Evolutionary conservation across 768 basidiomycete species (phyloP), one percentile per base, ranked within the genome.

Genomic region (Lactifluus subvellereus): DNA sequence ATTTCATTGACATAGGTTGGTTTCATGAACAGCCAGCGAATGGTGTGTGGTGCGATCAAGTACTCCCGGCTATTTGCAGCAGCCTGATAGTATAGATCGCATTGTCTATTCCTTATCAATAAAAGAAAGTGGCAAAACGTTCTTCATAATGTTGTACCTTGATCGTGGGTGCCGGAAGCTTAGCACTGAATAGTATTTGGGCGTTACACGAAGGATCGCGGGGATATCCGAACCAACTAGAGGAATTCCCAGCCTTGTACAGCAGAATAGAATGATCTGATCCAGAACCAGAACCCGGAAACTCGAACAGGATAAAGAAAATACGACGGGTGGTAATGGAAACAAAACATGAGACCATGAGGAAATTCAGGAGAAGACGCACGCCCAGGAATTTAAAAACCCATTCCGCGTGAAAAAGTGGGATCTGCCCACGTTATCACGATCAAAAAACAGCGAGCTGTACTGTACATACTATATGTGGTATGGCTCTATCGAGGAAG

Each of bases 251-350:
- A n/a, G 43, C 43, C 43, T 45, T 45, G 43, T 45, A 37, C 35
- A 40, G 14, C 27, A n/a, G 43, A 18, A 59, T 51, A 33, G 47
- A 59, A 42, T 20, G 40, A 42, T 59, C 49, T 42, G 49, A 58
- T 50, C 11, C 18, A 50, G 45, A 38, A 49, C 20, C 57, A 38
- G 35, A 22, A 16, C 27, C 57, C 35, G 37, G 57, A 58, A 58
- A 27, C 27, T 27, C 3, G 27, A 27, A 37, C 47, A 58, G 47
- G 57, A 58, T 49, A 49, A 48, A 58, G 10, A 37, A 10, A 37
- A 49, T 58, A 49, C 33, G 16, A 56, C 27, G 42, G n/a, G 37
- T 27, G 20, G 22, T 43, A 22, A 20, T 27, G 57, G 27, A 18
- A 27, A 27, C 27, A 27, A 59, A 38, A 51, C 7, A 51, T 6